phyloP scores from a whole-genome alignment of 164 flowering plant species.

The Echeveria elegans region DNA sequence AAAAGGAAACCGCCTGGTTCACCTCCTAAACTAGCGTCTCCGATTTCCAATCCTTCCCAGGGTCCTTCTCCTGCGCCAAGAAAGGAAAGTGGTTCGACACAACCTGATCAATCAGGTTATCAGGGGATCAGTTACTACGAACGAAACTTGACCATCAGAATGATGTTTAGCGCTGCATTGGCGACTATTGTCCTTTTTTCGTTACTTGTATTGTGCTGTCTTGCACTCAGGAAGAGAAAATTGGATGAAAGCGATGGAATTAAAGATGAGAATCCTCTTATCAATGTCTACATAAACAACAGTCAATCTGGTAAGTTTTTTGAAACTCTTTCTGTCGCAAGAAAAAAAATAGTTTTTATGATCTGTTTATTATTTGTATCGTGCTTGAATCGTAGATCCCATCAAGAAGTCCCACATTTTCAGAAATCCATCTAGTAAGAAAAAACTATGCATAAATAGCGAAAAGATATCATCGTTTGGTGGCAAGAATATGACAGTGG shows the following conservation, averaged over 20 bases:
- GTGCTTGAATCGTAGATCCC: neutral
- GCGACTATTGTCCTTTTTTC: constrained; percentile 16
- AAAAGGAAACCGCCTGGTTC: neutral
- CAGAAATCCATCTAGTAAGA: neutral
- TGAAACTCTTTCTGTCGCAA: neutral
- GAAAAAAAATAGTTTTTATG: neutral
- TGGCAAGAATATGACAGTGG: neutral
- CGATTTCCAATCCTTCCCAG: neutral
- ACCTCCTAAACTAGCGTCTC: neutral
- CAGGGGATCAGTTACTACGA: neutral
- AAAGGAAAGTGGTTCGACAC: constrained; percentile 1
- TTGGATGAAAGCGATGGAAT: constrained; percentile 15
- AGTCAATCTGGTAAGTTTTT: constrained; percentile 24
- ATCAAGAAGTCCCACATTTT: neutral
- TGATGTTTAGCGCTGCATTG: constrained; percentile 16
- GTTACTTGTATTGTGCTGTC: constrained; percentile 23
- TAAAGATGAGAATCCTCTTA: constrained; percentile 40
- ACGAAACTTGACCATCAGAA: constrained; percentile 9
- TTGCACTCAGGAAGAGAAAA: constrained; percentile 7
- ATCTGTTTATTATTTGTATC: neutral
- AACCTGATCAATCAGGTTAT: constrained; percentile 2
- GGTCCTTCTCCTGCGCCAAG: constrained; percentile 5
- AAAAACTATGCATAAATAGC: neutral
- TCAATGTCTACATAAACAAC: constrained; percentile 23
- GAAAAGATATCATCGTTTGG: neutral